These are phyloP conservation scores for Auriscalpium microsporum DNA, from an alignment of 768 basidiomycete genomes.

Conservation along the genomic window DNA sequence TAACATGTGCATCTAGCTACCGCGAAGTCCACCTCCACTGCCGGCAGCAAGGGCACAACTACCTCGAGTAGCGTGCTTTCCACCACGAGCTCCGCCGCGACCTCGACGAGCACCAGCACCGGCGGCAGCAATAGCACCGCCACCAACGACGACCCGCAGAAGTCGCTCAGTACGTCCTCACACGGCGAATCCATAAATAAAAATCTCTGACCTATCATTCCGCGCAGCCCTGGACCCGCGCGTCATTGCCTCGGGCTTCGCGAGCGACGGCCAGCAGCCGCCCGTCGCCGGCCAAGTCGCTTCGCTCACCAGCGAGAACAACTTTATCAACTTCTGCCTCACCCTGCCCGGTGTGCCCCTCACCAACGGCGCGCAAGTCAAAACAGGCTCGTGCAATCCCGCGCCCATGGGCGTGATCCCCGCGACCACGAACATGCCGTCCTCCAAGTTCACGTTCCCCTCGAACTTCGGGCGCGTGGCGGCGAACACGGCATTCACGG, in stretches of 20 bases:
- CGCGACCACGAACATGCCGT: constrained; percentile 41
- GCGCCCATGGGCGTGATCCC: constrained; percentile 55
- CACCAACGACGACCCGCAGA: background rate
- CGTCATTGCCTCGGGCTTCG: constrained; percentile 48
- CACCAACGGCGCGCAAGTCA: constrained; percentile 50
- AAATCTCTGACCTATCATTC: background rate
- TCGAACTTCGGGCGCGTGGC: constrained; percentile 35
- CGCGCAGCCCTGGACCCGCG: constrained; percentile 30
- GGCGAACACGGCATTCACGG: constrained; percentile 43
- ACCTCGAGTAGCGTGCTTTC: background rate
- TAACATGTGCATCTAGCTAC: background rate
- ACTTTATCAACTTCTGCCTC: constrained; percentile 65
- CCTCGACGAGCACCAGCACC: background rate
- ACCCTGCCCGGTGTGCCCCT: constrained; percentile 39
- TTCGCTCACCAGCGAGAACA: constrained; percentile 56
- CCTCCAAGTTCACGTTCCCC: constrained; percentile 44
- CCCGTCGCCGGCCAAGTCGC: constrained; percentile 39
- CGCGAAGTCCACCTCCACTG: background rate
- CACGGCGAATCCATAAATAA: background rate
- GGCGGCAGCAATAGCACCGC: background rate
- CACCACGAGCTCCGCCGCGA: background rate
- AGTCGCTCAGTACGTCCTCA: background rate
- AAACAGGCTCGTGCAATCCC: constrained; percentile 49
- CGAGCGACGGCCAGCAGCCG: constrained; percentile 36
- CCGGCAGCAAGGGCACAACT: background rate